Percentiles rank a stretch among this genome's conserved stretches.
Conservation (phyloP, 192 early-diverging fungal species). For the Ambispora gerdemannii region DNA sequence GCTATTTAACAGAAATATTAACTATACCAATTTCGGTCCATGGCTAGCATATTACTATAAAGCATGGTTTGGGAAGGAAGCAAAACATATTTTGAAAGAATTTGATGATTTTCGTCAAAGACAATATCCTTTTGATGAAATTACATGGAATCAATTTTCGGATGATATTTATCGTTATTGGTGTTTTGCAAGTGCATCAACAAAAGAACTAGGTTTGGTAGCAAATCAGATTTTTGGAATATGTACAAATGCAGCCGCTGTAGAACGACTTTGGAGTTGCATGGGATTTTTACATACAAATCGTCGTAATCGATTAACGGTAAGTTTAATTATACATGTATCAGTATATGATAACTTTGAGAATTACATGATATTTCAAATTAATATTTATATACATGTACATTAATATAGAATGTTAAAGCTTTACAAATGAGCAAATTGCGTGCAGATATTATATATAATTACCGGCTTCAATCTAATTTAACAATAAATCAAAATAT, state of each 20-base stretch:
- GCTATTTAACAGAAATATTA: not conserved
- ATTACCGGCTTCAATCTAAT: too few species aligned
- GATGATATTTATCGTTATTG: not conserved
- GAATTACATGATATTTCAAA: too few species aligned
- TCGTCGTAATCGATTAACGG: too few species aligned
- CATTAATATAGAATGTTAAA: too few species aligned
- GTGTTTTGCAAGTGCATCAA: not conserved
- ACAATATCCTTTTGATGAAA: constrained; percentile 10
- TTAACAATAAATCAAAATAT: too few species aligned
- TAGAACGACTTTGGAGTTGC: not conserved
- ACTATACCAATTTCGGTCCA: constrained; percentile 6
- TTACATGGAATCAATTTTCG: constrained; percentile 5
- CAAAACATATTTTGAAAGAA: not conserved
- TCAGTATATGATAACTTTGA: too few species aligned
- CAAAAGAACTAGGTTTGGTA: not conserved
- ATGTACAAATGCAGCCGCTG: not conserved
- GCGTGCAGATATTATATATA: too few species aligned
- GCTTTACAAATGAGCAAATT: too few species aligned
- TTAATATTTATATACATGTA: too few species aligned
- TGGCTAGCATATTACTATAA: constrained; percentile 7
- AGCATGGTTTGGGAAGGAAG: not conserved
- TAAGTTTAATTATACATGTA: too few species aligned
- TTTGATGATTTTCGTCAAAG: constrained; percentile 3
- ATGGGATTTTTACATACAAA: too few species aligned
- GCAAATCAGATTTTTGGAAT: not conserved